phyloP scores from a whole-genome alignment of 129 eudicot species.

The Artemisia annua region DNA sequence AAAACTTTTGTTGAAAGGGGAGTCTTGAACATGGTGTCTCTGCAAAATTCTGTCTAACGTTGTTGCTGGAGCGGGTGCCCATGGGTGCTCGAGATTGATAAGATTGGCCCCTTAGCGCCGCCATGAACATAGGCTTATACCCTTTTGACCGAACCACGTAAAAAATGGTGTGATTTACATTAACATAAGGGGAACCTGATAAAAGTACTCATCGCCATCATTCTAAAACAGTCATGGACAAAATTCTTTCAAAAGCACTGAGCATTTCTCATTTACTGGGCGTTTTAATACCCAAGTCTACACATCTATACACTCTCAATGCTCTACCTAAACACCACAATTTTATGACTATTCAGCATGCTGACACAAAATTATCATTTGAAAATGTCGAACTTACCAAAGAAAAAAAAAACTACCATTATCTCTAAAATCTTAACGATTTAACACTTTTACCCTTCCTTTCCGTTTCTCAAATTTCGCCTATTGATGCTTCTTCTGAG shows the following conservation, averaged over 20 bases:
- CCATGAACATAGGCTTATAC: too few relatives aligned
- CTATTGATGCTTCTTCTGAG: constrained; percentile 5
- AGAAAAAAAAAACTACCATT: background rate
- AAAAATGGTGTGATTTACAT: too few relatives aligned
- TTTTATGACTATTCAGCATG: constrained; percentile 16
- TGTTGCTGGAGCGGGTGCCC: too few relatives aligned
- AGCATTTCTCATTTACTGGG: constrained; percentile 23
- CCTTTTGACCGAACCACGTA: too few relatives aligned
- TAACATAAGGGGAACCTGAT: background rate
- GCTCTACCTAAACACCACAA: constrained; percentile 17
- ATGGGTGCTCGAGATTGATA: too few relatives aligned
- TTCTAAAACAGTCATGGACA: background rate
- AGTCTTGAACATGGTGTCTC: too few relatives aligned
- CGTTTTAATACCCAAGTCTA: constrained; percentile 19
- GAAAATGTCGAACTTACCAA: background rate
- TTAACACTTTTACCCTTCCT: background rate
- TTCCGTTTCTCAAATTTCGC: constrained; percentile 11
- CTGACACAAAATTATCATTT: constrained; percentile 2
- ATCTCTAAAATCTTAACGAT: background rate
- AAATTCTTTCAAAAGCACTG: constrained; percentile 14
- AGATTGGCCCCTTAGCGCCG: too few relatives aligned
- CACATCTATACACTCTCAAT: constrained; percentile 37
- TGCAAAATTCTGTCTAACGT: too few relatives aligned
- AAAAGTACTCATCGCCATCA: background rate
- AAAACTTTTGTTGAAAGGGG: too few relatives aligned